These are phyloP conservation scores for Wickerhamiella azymoides DNA, from an alignment of 805 yeast genomes.

Conservation along the genomic window DNA sequence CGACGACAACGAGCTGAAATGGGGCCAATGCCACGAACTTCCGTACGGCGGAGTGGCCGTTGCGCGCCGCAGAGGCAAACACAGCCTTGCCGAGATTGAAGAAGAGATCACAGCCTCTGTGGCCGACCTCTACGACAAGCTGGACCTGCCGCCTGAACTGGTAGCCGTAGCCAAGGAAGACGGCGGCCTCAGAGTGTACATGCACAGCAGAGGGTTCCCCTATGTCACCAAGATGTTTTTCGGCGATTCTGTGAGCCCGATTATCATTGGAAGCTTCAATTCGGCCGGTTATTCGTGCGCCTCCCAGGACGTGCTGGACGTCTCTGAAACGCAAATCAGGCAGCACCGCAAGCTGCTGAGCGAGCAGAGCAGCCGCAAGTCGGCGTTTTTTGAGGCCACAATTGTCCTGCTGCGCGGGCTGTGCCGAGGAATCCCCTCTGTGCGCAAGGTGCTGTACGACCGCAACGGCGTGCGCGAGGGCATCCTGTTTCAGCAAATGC, in stretches of 20 bases:
- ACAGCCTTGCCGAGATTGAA: slow-evolving; percentile 27
- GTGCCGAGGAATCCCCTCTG: slow-evolving; percentile 38
- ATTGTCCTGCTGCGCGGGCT: slow-evolving; percentile 1
- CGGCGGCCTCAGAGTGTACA: slow-evolving; percentile 50
- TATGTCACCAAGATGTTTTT: slow-evolving; percentile 48
- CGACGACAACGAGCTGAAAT: slow-evolving; percentile 36
- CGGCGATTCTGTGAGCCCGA: neutral
- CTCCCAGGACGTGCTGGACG: neutral
- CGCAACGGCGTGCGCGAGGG: slow-evolving; percentile 77
- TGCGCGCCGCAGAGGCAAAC: slow-evolving; percentile 37
- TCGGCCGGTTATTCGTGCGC: slow-evolving; percentile 6
- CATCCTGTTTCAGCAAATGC: slow-evolving; percentile 47
- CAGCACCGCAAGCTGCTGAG: neutral
- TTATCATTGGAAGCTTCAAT: neutral
- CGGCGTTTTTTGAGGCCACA: slow-evolving; percentile 5
- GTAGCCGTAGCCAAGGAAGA: slow-evolving; percentile 36
- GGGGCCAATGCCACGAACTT: slow-evolving; percentile 28
- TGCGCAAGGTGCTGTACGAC: slow-evolving; percentile 50
- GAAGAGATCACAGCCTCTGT: slow-evolving; percentile 42
- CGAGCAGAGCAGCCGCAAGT: neutral
- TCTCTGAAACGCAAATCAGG: neutral
- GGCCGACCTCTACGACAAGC: slow-evolving; percentile 35
- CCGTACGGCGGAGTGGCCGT: slow-evolving; percentile 68
- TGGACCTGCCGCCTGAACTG: slow-evolving; percentile 40
- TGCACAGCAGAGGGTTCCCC: slow-evolving; percentile 64